A percentile compares a stretch with the other conserved stretches of the same genome.
Conservation (phyloP, 1,284 basidiomycete species). For the Cutaneotrichosporon daszewskae region DNA sequence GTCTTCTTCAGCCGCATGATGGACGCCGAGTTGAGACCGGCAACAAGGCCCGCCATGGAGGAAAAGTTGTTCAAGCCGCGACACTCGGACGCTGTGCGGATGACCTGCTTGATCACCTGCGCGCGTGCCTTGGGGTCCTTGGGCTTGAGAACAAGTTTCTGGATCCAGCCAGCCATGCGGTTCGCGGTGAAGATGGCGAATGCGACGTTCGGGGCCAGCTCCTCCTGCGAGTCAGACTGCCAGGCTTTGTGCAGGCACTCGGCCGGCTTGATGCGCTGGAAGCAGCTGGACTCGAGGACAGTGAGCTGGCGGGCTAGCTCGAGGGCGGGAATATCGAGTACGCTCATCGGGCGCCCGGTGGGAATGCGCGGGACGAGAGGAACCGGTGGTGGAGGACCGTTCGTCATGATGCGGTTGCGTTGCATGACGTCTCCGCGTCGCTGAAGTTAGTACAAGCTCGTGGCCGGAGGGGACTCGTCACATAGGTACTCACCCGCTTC, state of each 20-base stretch:
- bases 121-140: constrained; percentile 81
- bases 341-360: constrained; percentile 22
- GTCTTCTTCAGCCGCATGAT: constrained; percentile 88
- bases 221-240: constrained; percentile 20
- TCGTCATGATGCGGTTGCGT: constrained; percentile 4
- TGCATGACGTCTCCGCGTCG: constrained; percentile 48
- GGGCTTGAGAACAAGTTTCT: constrained; percentile 69
- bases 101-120: constrained; percentile 76
- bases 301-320: constrained; percentile 93
- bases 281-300: constrained; percentile 79
- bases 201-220: constrained; percentile 14
- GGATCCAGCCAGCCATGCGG: constrained; percentile 76
- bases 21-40: constrained; percentile 87
- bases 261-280: constrained; percentile 80
- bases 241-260: constrained; percentile 69
- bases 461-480: not conserved
- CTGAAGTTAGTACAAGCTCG: not conserved
- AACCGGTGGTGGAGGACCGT: constrained; percentile 1
- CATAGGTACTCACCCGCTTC: constrained; percentile 48
- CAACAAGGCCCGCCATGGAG: constrained; percentile 93
- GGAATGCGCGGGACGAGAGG: constrained; percentile 4
- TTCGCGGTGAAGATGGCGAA: constrained; percentile 86
- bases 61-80: constrained; percentile 89
- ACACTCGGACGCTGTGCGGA: constrained; percentile 80
- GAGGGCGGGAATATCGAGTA: constrained; percentile 59